These are phyloP conservation scores for Globisporangium echinulatum DNA, from an alignment of 352 stramenopile genomes.

Conservation along the genomic window DNA sequence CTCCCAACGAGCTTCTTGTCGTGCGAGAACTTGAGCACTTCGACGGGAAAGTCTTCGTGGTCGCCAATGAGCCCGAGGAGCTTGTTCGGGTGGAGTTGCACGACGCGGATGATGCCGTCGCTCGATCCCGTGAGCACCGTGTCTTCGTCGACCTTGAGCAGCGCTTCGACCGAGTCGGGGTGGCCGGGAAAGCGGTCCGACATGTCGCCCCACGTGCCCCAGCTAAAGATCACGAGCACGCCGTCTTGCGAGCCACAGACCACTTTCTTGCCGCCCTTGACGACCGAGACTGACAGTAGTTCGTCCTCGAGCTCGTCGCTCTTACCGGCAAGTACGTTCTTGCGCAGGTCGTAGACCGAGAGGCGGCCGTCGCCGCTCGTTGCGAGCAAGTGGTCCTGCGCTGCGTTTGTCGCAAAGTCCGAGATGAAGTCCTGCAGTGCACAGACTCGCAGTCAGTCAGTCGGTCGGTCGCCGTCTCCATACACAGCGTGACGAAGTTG, in stretches of 20 bases:
- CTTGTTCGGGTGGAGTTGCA: conserved; percentile 95
- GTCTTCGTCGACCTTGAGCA: conserved; percentile 96
- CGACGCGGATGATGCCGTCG: conserved; percentile 93
- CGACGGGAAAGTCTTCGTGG: conserved; percentile 94
- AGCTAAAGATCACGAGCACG: conserved; percentile 93
- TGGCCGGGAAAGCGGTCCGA: conserved; percentile 94
- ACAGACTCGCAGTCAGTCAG: background rate
- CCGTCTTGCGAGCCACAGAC: conserved; percentile 94
- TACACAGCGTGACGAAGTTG: no score
- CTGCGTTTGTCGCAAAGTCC: conserved; percentile 80
- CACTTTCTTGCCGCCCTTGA: conserved; percentile 91
- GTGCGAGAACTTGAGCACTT: conserved; percentile 85
- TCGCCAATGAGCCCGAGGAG: conserved; percentile 94
- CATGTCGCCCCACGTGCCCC: conserved; percentile 94
- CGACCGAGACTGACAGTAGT: conserved; percentile 60
- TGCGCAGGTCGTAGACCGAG: conserved; percentile 88
- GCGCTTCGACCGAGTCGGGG: conserved; percentile 91
- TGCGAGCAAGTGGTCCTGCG: conserved; percentile 84
- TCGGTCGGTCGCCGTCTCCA: background rate
- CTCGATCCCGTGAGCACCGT: conserved; percentile 95
- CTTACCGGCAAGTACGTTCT: conserved; percentile 71
- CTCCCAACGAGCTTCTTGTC: conserved; percentile 90
- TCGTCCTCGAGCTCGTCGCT: conserved; percentile 84
- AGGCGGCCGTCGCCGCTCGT: conserved; percentile 89
- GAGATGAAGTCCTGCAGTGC: conserved; percentile 89